Evolutionary conservation across 176 grass and related monocot species (phyloP).

Genomic region (Triticum urartu): DNA sequence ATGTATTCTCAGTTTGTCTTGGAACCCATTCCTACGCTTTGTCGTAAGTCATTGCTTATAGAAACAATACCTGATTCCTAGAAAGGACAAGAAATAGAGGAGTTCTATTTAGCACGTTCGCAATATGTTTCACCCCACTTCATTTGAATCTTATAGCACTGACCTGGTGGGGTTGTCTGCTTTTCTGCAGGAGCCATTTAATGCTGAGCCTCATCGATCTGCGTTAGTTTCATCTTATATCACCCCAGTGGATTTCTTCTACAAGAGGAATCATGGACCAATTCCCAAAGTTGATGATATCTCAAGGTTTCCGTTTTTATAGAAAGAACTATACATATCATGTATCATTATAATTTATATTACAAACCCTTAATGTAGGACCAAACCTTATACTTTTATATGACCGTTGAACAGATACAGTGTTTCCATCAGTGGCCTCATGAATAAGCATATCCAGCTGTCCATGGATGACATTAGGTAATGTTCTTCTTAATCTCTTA

Average conservation of each 20-base stretch:
- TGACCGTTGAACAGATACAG: slow-evolving; percentile 60
- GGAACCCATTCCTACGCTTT: background rate
- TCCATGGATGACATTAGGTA: slow-evolving; percentile 89
- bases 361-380: slow-evolving; percentile 2
- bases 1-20: background rate
- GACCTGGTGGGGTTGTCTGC: background rate
- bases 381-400: background rate
- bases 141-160: background rate
- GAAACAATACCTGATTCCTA: background rate
- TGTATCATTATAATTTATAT: background rate
- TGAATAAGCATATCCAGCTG: slow-evolving; percentile 65
- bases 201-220: slow-evolving; percentile 82
- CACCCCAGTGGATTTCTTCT: slow-evolving; percentile 91
- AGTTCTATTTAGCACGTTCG: background rate
- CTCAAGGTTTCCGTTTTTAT: slow-evolving; percentile 51
- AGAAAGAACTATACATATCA: background rate
- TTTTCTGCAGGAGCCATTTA: slow-evolving; percentile 85
- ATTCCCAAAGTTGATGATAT: slow-evolving; percentile 86
- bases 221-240: slow-evolving; percentile 70
- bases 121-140: background rate
- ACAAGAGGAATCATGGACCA: slow-evolving; percentile 97
- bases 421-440: slow-evolving; percentile 71
- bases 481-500: slow-evolving; percentile 8
- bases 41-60: background rate
- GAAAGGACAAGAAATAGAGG: background rate